These are phyloP conservation scores for Ashbya aceris DNA, from an alignment of 1,139 yeast species.

Conservation along the genomic window DNA sequence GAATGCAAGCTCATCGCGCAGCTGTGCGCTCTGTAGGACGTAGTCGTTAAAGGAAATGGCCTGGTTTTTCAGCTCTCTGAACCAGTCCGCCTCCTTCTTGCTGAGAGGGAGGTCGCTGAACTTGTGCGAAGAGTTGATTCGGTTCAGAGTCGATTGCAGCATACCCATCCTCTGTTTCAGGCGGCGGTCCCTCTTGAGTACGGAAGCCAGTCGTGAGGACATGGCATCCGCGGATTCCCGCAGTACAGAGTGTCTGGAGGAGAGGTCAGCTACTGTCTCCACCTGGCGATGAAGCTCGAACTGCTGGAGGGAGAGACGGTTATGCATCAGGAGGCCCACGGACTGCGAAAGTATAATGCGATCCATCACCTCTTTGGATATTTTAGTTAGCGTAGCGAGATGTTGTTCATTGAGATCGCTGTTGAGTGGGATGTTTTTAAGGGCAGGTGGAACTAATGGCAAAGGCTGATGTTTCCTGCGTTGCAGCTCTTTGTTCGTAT, in stretches of 20 bases:
- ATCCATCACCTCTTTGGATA: conserved; percentile 17
- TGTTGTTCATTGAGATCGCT: conserved; percentile 23
- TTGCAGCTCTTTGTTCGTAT: conserved; percentile 13
- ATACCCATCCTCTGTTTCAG: conserved; percentile 27
- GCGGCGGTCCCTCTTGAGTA: conserved; percentile 29
- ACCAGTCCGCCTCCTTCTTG: conserved; percentile 38
- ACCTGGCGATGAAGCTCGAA: conserved; percentile 34
- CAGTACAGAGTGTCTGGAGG: conserved; percentile 9
- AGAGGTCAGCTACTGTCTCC: conserved; percentile 17
- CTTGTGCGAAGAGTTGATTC: conserved; percentile 13
- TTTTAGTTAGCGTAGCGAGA: conserved; percentile 18
- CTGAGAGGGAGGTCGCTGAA: conserved; percentile 30
- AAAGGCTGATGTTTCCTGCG: conserved; percentile 12
- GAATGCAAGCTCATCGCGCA: conserved; percentile 19
- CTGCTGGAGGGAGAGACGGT: conserved; percentile 29
- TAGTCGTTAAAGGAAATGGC: conserved; percentile 27
- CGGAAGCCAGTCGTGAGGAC: conserved; percentile 8
- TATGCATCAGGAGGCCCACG: conserved; percentile 23
- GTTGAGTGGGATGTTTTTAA: conserved; percentile 17
- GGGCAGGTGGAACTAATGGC: conserved; percentile 13
- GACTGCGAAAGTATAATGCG: conserved; percentile 20
- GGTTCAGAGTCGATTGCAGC: conserved; percentile 25
- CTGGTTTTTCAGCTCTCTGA: conserved; percentile 34
- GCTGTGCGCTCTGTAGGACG: conserved; percentile 17
- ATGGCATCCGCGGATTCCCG: conserved; percentile 7